A percentile compares a stretch with the other conserved stretches of the same genome.
Conservation (phyloP, 116 monocot genomes). For the Posidonia oceanica region DNA sequence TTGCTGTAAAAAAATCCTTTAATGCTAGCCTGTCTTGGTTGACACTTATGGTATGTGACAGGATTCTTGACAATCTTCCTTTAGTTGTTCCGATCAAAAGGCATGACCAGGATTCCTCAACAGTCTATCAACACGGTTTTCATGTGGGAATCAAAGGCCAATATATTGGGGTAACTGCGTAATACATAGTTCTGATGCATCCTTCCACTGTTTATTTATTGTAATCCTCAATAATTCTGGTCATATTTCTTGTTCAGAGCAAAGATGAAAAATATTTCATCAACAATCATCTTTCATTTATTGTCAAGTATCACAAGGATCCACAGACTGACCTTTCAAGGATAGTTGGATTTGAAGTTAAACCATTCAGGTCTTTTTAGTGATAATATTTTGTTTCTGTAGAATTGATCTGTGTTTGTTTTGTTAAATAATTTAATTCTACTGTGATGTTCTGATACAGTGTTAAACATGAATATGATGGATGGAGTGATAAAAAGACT, state of each 20-base stretch:
- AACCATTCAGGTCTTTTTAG: constrained; percentile 64
- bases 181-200: background rate
- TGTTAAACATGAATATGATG: constrained; percentile 72
- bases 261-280: constrained; percentile 82
- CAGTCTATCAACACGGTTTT: constrained; percentile 71
- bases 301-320: constrained; percentile 88
- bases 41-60: constrained; percentile 6
- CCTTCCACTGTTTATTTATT: background rate
- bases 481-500: constrained; percentile 59
- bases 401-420: too few relatives aligned
- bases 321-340: constrained; percentile 52
- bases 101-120: constrained; percentile 33
- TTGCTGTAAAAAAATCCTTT: too few relatives aligned
- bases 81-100: constrained; percentile 74
- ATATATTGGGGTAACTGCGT: constrained; percentile 47
- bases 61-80: constrained; percentile 98
- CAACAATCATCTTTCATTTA: constrained; percentile 83
- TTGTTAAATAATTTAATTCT: too few relatives aligned
- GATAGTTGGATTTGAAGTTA: constrained; percentile 94
- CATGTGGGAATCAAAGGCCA: constrained; percentile 69
- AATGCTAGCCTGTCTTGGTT: background rate
- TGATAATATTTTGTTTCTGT: background rate
- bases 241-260: constrained; percentile 29
- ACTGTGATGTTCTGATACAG: constrained; percentile 14
- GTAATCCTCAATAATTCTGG: background rate